Evolutionary conservation across 768 basidiomycete species (phyloP), one percentile per base, ranked within the genome.

Genomic region (Termitomyces sp.): DNA sequence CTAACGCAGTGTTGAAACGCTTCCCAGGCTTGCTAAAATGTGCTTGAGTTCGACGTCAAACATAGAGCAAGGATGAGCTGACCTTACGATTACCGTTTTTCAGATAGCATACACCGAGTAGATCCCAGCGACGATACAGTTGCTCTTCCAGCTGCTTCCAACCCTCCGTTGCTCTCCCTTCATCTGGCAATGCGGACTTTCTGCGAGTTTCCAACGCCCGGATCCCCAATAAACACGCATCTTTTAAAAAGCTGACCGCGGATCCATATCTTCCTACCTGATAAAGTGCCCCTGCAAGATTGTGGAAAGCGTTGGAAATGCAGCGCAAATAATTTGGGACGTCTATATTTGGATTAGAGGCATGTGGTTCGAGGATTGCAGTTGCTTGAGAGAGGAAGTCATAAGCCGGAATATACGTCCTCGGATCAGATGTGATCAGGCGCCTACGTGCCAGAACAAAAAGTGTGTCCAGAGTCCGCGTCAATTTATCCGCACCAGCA

Each of bases 11-110:
- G 70, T 32, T 75, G 63, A 58, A 85, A 84, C 1, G 84, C 77
- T 8, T 82, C 75, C 56, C 81, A 84, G 14, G 88, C 85, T 56
- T 79, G 76, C 89, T 92, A 59, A 14, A 47, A 28, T 38, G 48
- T 5, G 22, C n/a, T 61, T 59, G 20, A 57, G 47, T 52, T 54
- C 54, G 40, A 33, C 30, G 35, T 52, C 28, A 48, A 0, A 18
- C 32, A 38, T 50, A 54, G 13, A 46, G 50, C 52, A 58, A 54
- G 45, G 22, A 20, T 49, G 20, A 41, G 16, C 68, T 32, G 46
- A 91, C 94, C 79, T 81, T 82, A 22, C 87, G 79, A 62, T 96
- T 88, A 0, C 87, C 88, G 28, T 85, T 84, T 69, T 90, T 94
- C 30, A 81, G 78, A 65, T 84, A 85, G 67, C 91, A 93, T 4